Evolutionary conservation across 179 eudicot species (phyloP).

Genomic region (Corrigiola litoralis): DNA sequence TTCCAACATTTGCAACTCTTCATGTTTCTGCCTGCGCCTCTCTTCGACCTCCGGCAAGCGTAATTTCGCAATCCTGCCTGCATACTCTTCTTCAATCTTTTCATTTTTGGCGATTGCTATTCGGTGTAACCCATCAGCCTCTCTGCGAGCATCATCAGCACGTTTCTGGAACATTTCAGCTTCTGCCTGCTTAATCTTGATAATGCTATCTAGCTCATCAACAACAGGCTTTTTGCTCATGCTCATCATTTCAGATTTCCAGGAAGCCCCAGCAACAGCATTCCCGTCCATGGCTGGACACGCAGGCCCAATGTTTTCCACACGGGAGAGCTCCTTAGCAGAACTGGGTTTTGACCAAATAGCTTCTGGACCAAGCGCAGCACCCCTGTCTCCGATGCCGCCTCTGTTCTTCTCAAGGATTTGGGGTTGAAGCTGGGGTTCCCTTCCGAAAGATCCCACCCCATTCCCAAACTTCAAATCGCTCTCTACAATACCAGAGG

Average conservation of each 20-base stretch:
- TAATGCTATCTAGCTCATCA: constrained; percentile 78
- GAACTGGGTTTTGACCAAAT: constrained; percentile 45
- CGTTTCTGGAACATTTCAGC: constrained; percentile 86
- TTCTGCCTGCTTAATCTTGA: constrained; percentile 82
- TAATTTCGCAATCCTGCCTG: constrained; percentile 49
- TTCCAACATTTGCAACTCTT: constrained; percentile 66
- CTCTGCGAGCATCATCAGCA: constrained; percentile 92
- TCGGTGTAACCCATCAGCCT: constrained; percentile 78
- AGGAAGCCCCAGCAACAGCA: constrained; percentile 32
- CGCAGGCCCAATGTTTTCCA: constrained; percentile 34
- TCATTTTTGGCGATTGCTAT: constrained; percentile 58
- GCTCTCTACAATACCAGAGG: constrained; percentile 38
- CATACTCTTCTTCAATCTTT: constrained; percentile 73
- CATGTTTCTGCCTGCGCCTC: constrained; percentile 55
- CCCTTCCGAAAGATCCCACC: constrained; percentile 40
- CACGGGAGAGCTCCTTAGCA: constrained; percentile 34
- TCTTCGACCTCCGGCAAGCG: constrained; percentile 68
- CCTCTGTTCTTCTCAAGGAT: constrained; percentile 33
- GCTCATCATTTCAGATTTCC: constrained; percentile 36
- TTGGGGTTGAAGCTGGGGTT: constrained; percentile 29
- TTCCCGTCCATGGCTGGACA: constrained; percentile 36
- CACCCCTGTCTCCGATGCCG: constrained; percentile 32
- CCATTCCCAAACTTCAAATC: constrained; percentile 44
- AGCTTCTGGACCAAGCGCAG: constrained; percentile 41
- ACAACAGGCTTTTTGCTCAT: constrained; percentile 34